Evolutionary conservation across 73 alveolate species (phyloP).

Genomic region (Paramecium pentaurelia): DNA sequence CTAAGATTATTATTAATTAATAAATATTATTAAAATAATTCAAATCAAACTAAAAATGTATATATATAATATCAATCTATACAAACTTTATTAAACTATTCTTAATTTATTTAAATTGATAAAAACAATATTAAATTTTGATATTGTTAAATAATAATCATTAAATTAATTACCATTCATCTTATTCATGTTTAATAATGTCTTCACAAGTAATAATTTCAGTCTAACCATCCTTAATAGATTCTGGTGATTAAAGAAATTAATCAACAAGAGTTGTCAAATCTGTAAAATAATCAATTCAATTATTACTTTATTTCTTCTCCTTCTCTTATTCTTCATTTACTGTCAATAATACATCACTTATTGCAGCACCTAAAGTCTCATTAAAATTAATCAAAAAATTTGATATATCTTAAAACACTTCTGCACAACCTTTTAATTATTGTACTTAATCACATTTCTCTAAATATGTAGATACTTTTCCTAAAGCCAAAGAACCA

Average conservation of each 20-base stretch:
- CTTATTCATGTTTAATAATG: neutral
- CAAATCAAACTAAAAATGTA: too few species aligned
- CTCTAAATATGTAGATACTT: neutral
- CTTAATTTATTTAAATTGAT: too few species aligned
- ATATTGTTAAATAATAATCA: neutral
- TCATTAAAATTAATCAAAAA: neutral
- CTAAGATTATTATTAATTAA: too few species aligned
- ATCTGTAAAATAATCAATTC: neutral
- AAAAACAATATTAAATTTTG: neutral
- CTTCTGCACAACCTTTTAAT: slow-evolving; percentile 11
- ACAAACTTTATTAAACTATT: too few species aligned
- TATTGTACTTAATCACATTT: neutral
- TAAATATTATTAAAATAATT: too few species aligned
- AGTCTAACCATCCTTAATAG: neutral
- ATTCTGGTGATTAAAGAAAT: neutral
- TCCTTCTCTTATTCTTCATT: neutral
- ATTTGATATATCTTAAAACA: neutral
- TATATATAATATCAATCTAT: too few species aligned
- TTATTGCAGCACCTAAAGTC: neutral
- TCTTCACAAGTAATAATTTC: neutral
- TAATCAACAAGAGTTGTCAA: neutral
- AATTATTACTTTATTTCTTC: neutral
- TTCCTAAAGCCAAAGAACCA: slow-evolving; percentile 31
- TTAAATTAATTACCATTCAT: neutral
- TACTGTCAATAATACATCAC: neutral